These are phyloP conservation scores for Pichia heedii DNA, from an alignment of 805 yeast species.

Conservation along the genomic window DNA sequence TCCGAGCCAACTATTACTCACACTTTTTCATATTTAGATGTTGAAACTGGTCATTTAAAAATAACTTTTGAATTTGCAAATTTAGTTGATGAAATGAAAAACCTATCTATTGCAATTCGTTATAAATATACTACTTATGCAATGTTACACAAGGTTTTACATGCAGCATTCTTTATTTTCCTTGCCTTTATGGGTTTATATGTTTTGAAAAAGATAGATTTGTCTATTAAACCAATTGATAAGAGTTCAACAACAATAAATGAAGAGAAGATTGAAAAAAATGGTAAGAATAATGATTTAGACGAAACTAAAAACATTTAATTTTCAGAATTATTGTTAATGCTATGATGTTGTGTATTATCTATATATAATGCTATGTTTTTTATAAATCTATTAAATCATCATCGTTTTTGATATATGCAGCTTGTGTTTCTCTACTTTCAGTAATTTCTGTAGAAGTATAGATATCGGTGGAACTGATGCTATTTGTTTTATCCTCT, in stretches of 20 bases:
- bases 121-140: conserved; percentile 51
- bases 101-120: conserved; percentile 46
- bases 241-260: not conserved
- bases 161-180: conserved; percentile 54
- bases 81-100: conserved; percentile 59
- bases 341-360: not conserved
- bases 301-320: too few relatives aligned
- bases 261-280: too few relatives aligned
- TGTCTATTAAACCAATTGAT: conserved; percentile 20
- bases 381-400: conserved; percentile 6
- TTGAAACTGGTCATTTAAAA: conserved; percentile 68
- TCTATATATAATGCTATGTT: too few relatives aligned
- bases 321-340: too few relatives aligned
- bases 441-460: not conserved
- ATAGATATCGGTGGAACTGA: too few relatives aligned
- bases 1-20: conserved; percentile 24
- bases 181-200: conserved; percentile 49
- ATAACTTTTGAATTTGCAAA: conserved; percentile 51
- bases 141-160: conserved; percentile 55
- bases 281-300: too few relatives aligned
- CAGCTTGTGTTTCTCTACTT: not conserved
- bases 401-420: not conserved
- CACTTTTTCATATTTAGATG: conserved; percentile 56
- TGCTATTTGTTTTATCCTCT: not conserved
- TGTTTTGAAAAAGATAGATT: conserved; percentile 38